phyloP scores from a whole-genome alignment of 352 stramenopile genomes.

The Phytophthora aleatoria region DNA sequence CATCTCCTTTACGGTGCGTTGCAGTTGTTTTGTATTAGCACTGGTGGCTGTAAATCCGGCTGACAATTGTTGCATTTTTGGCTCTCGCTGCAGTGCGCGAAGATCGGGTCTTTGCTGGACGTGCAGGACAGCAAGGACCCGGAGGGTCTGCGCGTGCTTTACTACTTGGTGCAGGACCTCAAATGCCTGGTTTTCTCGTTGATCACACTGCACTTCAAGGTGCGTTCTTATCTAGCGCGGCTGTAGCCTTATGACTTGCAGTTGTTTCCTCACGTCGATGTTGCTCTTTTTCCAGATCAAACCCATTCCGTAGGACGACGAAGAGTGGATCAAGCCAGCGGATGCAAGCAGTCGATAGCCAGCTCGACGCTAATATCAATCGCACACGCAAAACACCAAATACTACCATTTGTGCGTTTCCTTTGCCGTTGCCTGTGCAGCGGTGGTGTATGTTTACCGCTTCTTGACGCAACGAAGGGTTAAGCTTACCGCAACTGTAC shows the following conservation, averaged over 20 bases:
- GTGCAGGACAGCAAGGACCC: conserved; percentile 96
- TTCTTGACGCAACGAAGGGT: background rate
- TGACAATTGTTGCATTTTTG: conserved; percentile 5
- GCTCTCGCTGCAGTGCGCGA: conserved; percentile 79
- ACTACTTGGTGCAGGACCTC: conserved; percentile 98
- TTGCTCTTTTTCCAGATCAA: conserved; percentile 80
- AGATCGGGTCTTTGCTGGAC: conserved; percentile 95
- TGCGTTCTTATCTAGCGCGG: conserved; percentile 31
- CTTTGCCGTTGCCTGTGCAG: background rate
- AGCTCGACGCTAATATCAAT: conserved; percentile 7
- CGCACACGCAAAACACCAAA: conserved; percentile 7
- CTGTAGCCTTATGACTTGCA: conserved; percentile 2
- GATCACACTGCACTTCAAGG: conserved; percentile 97
- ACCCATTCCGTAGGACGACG: conserved; percentile 85
- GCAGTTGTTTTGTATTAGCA: background rate
- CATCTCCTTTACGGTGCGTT: conserved; percentile 95
- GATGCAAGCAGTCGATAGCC: conserved; percentile 12
- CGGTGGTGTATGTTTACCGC: background rate
- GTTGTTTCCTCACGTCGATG: conserved; percentile 23
- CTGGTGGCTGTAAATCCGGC: background rate
- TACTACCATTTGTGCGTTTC: conserved; percentile 3
- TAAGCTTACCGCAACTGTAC: background rate
- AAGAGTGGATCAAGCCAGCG: conserved; percentile 14
- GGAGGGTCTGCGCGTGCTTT: conserved; percentile 93
- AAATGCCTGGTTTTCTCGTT: conserved; percentile 97